Evolutionary conservation across 2,329 filamentous ascomycete species (phyloP).

Genomic region (Spiromastix sp.): DNA sequence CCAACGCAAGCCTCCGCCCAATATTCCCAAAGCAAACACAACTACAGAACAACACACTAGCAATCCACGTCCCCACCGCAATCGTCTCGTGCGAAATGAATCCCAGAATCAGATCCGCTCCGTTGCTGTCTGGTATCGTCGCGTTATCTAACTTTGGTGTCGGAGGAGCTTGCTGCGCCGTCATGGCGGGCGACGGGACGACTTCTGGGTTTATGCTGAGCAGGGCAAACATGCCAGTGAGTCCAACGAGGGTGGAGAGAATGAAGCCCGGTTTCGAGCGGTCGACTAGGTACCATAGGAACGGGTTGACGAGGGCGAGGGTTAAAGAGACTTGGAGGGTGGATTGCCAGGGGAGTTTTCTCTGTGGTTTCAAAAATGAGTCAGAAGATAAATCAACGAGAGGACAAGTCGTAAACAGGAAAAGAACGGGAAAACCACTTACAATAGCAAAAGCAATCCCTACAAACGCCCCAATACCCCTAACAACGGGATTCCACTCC

Average conservation of each 20-base stretch:
- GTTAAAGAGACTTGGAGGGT: slow-evolving; percentile 88
- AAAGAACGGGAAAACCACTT: slow-evolving; percentile 29
- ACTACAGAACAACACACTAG: slow-evolving; percentile 89
- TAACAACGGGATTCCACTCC: slow-evolving; percentile 66
- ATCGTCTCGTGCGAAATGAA: slow-evolving; percentile 41
- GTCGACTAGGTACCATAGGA: slow-evolving; percentile 93
- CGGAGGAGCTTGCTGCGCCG: slow-evolving; percentile 20
- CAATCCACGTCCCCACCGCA: slow-evolving; percentile 71
- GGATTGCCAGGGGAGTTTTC: slow-evolving; percentile 85
- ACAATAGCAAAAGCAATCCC: slow-evolving; percentile 76
- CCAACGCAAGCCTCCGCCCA: slow-evolving; percentile 55
- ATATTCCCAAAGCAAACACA: slow-evolving; percentile 95
- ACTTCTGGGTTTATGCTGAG: slow-evolving; percentile 68
- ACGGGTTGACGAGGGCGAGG: slow-evolving; percentile 80
- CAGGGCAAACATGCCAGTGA: slow-evolving; percentile 63
- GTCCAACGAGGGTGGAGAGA: slow-evolving; percentile 62
- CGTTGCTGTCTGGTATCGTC: not conserved
- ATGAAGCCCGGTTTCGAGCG: slow-evolving; percentile 76
- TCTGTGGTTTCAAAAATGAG: slow-evolving; percentile 38
- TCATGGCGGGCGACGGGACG: slow-evolving; percentile 55
- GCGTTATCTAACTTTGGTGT: slow-evolving; percentile 22
- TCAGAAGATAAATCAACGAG: slow-evolving; percentile 1
- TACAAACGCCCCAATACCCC: slow-evolving; percentile 60
- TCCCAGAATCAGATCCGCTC: slow-evolving; percentile 18
- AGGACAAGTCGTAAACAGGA: slow-evolving; percentile 1